Conservation (phyloP, 768 basidiomycete species). For the Pisolithus tinctorius region DNA sequence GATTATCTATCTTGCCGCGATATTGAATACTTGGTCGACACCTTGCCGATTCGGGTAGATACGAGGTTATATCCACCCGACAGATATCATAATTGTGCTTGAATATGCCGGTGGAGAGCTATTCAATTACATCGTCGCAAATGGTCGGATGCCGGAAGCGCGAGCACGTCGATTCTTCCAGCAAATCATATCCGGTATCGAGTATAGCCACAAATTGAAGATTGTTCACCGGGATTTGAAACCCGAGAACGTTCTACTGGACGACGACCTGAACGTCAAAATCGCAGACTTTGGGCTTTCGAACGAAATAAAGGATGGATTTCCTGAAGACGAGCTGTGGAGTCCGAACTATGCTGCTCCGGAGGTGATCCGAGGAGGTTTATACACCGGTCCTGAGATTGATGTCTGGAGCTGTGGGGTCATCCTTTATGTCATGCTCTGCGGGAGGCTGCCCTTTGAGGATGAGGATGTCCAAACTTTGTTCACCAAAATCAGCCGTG, state of each 20-base stretch:
- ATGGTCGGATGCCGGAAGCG: slow-evolving; percentile 84
- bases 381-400: slow-evolving; percentile 97
- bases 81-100: slow-evolving; percentile 96
- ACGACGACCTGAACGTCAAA: slow-evolving; percentile 85
- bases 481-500: slow-evolving; percentile 92
- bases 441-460: slow-evolving; percentile 92
- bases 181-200: slow-evolving; percentile 95
- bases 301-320: slow-evolving; percentile 94
- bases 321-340: slow-evolving; percentile 97
- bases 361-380: slow-evolving; percentile 91
- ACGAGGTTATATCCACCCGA: slow-evolving; percentile 88
- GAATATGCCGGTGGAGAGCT: slow-evolving; percentile 96
- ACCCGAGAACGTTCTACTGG: slow-evolving; percentile 89
- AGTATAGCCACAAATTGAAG: slow-evolving; percentile 93
- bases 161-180: slow-evolving; percentile 95
- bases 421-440: slow-evolving; percentile 98
- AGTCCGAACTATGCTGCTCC: slow-evolving; percentile 99
- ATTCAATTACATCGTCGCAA: slow-evolving; percentile 96
- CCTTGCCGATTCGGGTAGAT: slow-evolving; percentile 33
- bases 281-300: slow-evolving; percentile 99
- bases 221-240: slow-evolving; percentile 98
- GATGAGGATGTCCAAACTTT: slow-evolving; percentile 91
- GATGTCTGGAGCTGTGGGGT: slow-evolving; percentile 99
- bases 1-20: neutral
- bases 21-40: slow-evolving; percentile 3